A percentile compares a stretch with the other conserved stretches of the same genome.
These are phyloP conservation scores for Cadophora luteo-olivacea DNA, from an alignment of 2,329 filamentous ascomycete genomes.

Conservation along the genomic window DNA sequence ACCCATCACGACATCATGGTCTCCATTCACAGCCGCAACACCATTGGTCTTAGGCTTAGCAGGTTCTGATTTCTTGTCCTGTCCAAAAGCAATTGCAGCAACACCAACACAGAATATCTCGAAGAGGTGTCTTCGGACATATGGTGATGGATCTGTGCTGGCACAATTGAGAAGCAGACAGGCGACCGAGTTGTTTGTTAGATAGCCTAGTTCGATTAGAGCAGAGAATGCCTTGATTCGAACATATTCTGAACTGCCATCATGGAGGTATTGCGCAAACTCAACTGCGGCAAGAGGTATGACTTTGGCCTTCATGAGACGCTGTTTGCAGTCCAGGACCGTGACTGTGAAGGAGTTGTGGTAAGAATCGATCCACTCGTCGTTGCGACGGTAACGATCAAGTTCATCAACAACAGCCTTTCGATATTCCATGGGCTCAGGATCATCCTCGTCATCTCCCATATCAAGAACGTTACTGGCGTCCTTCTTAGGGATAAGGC, in stretches of 20 bases:
- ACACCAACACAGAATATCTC: slow-evolving; percentile 64
- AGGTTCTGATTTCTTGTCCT: slow-evolving; percentile 49
- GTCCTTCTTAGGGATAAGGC: slow-evolving; percentile 57
- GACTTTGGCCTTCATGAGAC: slow-evolving; percentile 68
- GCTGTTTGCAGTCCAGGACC: slow-evolving; percentile 65
- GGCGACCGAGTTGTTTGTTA: slow-evolving; percentile 62
- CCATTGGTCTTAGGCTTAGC: slow-evolving; percentile 28
- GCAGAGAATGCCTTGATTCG: slow-evolving; percentile 71
- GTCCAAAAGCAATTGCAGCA: slow-evolving; percentile 68
- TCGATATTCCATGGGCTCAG: slow-evolving; percentile 49
- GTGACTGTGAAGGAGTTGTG: slow-evolving; percentile 72
- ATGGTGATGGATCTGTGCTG: slow-evolving; percentile 69
- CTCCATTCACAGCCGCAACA: slow-evolving; percentile 23
- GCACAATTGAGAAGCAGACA: slow-evolving; percentile 63
- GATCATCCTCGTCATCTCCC: slow-evolving; percentile 51
- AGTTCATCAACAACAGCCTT: slow-evolving; percentile 65
- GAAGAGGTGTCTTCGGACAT: slow-evolving; percentile 65
- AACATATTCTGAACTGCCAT: slow-evolving; percentile 67
- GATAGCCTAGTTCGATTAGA: slow-evolving; percentile 66
- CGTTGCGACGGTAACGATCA: slow-evolving; percentile 69
- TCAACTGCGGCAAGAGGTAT: slow-evolving; percentile 60
- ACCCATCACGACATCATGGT: slow-evolving; percentile 34
- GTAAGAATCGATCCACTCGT: slow-evolving; percentile 72
- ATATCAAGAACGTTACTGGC: slow-evolving; percentile 48
- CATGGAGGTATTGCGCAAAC: slow-evolving; percentile 69